Evolutionary conservation across 306 rosid species (phyloP).

Genomic region (Trifolium subterraneum): DNA sequence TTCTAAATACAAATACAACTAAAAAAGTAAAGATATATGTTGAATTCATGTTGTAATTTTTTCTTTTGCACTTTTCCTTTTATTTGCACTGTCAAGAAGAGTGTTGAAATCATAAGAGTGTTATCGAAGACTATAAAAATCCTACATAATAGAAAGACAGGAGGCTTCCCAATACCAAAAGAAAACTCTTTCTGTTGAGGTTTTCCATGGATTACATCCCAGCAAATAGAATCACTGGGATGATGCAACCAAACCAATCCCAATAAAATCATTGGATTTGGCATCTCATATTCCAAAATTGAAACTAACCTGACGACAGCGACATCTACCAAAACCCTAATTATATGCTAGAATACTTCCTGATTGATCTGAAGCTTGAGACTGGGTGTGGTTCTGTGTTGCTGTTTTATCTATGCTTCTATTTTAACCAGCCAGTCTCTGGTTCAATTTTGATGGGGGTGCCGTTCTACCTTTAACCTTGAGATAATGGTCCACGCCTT

Average conservation of each 20-base stretch:
- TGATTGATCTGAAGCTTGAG: constrained; percentile 2
- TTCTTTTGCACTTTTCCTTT: too few relatives aligned
- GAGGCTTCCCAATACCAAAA: too few relatives aligned
- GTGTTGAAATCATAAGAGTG: too few relatives aligned
- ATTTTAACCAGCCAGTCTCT: constrained; percentile 19
- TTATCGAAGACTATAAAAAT: too few relatives aligned
- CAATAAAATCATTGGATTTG: constrained; percentile 1
- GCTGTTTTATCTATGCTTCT: background rate
- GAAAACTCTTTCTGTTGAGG: too few relatives aligned
- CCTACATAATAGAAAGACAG: too few relatives aligned
- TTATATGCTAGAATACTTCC: background rate
- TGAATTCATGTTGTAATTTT: too few relatives aligned
- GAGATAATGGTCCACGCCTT: background rate
- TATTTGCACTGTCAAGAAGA: too few relatives aligned
- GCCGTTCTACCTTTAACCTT: background rate
- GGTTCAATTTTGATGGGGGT: background rate
- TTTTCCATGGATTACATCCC: too few relatives aligned
- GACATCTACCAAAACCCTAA: constrained; percentile 10
- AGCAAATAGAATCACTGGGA: too few relatives aligned
- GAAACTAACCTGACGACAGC: background rate
- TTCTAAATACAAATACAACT: background rate
- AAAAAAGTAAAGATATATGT: background rate
- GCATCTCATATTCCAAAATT: background rate
- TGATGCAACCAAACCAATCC: too few relatives aligned
- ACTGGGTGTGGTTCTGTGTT: constrained; percentile 8